phyloP scores from a whole-genome alignment of 208 protist species.

The Leishmania tropica region DNA sequence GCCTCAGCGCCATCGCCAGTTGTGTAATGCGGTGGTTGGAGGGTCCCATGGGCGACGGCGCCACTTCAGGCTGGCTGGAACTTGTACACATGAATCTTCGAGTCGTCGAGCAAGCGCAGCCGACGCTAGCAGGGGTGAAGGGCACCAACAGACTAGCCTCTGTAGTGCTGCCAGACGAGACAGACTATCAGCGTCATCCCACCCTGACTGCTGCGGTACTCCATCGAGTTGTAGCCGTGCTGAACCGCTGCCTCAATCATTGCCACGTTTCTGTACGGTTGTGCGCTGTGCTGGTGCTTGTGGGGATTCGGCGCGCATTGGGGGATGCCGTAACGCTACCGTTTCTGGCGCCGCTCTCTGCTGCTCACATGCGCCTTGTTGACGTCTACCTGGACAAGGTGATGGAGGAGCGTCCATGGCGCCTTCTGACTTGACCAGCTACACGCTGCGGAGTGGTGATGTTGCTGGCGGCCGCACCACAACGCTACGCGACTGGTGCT shows the following conservation, averaged over 20 bases:
- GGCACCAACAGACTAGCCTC: not conserved
- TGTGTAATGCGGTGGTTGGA: conserved; percentile 58
- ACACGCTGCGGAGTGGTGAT: not conserved
- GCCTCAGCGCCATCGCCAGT: conserved; percentile 45
- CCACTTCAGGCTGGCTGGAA: conserved; percentile 56
- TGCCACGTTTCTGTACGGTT: conserved; percentile 49
- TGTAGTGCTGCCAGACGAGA: not conserved
- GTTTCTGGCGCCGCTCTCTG: conserved; percentile 47
- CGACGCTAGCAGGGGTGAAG: not conserved
- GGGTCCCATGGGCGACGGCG: conserved; percentile 22
- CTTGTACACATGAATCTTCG: conserved; percentile 55
- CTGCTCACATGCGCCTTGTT: conserved; percentile 59
- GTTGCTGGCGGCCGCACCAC: not conserved
- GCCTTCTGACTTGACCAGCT: not conserved
- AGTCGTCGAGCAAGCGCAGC: conserved; percentile 33
- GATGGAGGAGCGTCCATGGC: not conserved
- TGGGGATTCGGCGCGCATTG: conserved; percentile 30
- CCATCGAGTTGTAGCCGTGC: conserved; percentile 34
- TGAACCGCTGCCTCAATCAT: conserved; percentile 44
- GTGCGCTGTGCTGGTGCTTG: conserved; percentile 23
- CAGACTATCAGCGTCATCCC: not conserved
- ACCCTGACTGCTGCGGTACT: conserved; percentile 42
- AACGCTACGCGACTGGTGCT: not conserved
- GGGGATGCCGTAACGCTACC: conserved; percentile 34
- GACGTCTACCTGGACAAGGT: conserved; percentile 48